Percentiles rank a stretch among this genome's conserved stretches.
phyloP scores from a whole-genome alignment of 140 eudicot genomes.

The Bidens hawaiensis region DNA sequence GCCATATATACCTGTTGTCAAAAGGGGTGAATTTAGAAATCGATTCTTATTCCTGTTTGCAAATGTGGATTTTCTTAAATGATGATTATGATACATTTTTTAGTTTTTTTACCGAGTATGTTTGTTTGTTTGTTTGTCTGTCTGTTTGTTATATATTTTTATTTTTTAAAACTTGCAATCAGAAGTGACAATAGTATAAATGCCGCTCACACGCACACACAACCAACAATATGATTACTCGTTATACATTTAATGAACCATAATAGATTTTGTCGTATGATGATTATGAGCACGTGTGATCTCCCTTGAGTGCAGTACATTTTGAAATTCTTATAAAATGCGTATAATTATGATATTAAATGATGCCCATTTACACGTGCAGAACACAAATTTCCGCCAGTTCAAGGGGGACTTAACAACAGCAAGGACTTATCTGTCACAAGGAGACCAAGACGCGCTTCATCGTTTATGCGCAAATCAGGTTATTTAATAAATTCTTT shows the following conservation, averaged over 20 bases:
- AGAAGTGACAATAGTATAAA: not conserved
- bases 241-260: conserved; percentile 4
- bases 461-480: conserved; percentile 58
- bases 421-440: conserved; percentile 46
- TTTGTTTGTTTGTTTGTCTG: too few relatives aligned
- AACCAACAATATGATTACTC: not conserved
- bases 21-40: not conserved
- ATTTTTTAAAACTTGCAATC: not conserved
- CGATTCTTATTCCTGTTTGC: not conserved
- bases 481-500: conserved; percentile 27
- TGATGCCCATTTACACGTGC: conserved; percentile 24
- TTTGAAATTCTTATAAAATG: not conserved
- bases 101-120: too few relatives aligned
- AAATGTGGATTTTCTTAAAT: not conserved
- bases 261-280: not conserved
- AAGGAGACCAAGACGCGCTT: conserved; percentile 53
- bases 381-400: conserved; percentile 50
- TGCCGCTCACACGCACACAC: not conserved
- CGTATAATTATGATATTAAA: not conserved
- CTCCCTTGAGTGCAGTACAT: not conserved
- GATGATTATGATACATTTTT: not conserved
- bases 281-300: not conserved
- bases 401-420: conserved; percentile 50
- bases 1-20: not conserved
- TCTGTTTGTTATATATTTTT: not conserved